Evolutionary conservation across 352 stramenopile genomes (phyloP).

Genomic region (Sclerospora graminicola): DNA sequence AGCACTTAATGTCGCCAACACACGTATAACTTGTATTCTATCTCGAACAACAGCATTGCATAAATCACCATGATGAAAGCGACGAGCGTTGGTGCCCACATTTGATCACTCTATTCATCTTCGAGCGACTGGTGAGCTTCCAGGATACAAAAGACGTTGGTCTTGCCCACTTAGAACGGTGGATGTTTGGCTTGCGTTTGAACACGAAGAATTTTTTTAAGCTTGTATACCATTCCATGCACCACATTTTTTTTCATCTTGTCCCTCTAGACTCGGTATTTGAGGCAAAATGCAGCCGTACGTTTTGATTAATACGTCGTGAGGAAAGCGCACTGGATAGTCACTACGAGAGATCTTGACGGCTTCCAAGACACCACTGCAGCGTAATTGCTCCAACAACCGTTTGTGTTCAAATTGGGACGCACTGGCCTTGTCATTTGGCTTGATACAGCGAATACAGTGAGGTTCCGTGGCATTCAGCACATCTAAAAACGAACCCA

Average conservation of each 20-base stretch:
- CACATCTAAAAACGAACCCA: slow-evolving; percentile 14
- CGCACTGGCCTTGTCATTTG: slow-evolving; percentile 92
- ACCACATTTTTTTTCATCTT: slow-evolving; percentile 41
- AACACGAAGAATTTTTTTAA: slow-evolving; percentile 31
- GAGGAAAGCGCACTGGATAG: slow-evolving; percentile 95
- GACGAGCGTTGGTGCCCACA: slow-evolving; percentile 53
- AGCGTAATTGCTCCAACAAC: slow-evolving; percentile 94
- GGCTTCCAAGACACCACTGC: slow-evolving; percentile 97
- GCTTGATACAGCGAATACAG: slow-evolving; percentile 99
- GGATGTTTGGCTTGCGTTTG: slow-evolving; percentile 32
- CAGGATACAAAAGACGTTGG: slow-evolving; percentile 69
- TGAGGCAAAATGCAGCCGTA: slow-evolving; percentile 62
- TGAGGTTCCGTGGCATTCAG: slow-evolving; percentile 94
- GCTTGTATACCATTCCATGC: slow-evolving; percentile 30
- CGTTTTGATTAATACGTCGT: slow-evolving; percentile 87
- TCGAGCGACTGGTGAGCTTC: slow-evolving; percentile 63
- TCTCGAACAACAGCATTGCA: slow-evolving; percentile 42
- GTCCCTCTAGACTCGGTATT: slow-evolving; percentile 24
- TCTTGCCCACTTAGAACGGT: slow-evolving; percentile 73
- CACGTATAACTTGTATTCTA: slow-evolving; percentile 61
- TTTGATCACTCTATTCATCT: slow-evolving; percentile 28
- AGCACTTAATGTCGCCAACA: slow-evolving; percentile 48
- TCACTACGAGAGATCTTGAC: slow-evolving; percentile 95
- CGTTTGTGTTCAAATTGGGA: slow-evolving; percentile 82
- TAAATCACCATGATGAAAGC: slow-evolving; percentile 46